Evolutionary conservation across 148 eudicot genomes (phyloP).

Genomic region (Rhododendron molle): DNA sequence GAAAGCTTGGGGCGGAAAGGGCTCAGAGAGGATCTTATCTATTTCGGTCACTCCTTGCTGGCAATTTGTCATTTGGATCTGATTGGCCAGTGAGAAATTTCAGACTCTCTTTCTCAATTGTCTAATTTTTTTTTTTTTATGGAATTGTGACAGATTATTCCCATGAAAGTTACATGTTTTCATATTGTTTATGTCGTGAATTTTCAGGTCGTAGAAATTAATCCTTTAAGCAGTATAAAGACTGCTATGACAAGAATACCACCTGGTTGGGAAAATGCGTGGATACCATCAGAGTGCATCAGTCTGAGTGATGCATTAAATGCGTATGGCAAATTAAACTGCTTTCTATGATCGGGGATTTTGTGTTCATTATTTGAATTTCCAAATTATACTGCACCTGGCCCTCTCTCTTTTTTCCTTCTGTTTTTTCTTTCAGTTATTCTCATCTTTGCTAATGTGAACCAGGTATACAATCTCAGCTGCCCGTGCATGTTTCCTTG

Average conservation of each 20-base stretch:
- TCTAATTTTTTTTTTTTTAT: background rate
- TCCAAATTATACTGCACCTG: background rate
- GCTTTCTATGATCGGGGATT: background rate
- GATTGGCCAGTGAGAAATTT: constrained; percentile 89
- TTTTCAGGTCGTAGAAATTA: constrained; percentile 78
- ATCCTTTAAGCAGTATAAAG: constrained; percentile 72
- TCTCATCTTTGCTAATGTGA: background rate
- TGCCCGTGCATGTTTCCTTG: constrained; percentile 80
- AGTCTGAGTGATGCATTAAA: constrained; percentile 62
- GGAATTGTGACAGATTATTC: background rate
- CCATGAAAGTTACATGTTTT: background rate
- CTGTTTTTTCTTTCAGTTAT: background rate
- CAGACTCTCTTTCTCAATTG: background rate
- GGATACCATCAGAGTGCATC: constrained; percentile 82
- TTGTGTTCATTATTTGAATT: background rate
- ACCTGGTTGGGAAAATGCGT: constrained; percentile 60
- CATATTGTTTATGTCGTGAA: background rate
- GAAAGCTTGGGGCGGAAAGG: constrained; percentile 76
- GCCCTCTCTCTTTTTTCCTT: background rate
- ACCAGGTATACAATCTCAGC: constrained; percentile 88
- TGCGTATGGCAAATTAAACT: constrained; percentile 50
- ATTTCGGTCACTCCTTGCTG: constrained; percentile 54
- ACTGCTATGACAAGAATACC: constrained; percentile 81
- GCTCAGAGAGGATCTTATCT: constrained; percentile 78
- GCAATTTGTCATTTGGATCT: constrained; percentile 84